Evolutionary conservation across 1,139 yeast species (phyloP), one percentile per base, ranked within the genome.

Genomic region (Ogataea hybrid): DNA sequence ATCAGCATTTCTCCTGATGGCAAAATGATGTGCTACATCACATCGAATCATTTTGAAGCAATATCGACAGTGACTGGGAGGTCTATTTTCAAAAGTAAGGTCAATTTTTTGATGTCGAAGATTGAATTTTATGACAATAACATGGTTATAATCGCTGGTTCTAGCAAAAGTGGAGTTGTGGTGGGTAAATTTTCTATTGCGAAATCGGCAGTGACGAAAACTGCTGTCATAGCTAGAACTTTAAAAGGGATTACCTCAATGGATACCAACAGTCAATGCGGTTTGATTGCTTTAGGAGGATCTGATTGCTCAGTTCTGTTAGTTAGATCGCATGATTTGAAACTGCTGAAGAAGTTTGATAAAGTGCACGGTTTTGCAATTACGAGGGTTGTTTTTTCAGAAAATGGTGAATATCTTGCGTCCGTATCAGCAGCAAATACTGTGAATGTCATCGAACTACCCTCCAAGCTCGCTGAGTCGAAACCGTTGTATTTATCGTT

Each of bases 361-460:
- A 75, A 82, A 47, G 80, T 83, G 37, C 97, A n/a, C n/a, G n/a
- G n/a, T n/a, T n/a, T n/a, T n/a, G 92, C 96, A 9, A 81, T 90
- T 40, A 90, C 97, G 0, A 73, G 78, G 38, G 77, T 87, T 9
- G 70, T 79, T 0, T 79, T 89, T 47, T 81, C 87, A 12, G 83
- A 87, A 8, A 75, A 79, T 53, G 89, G 92, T 11, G 67, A 75
- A 31, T 69, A 75, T 42, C 66, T 89, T 37, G 95, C 90, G 1
- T 77, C 90, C 12, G 84, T 82, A 0, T 84, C 95, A 35, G 95
- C 94, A 2, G 87, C 95, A 2, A 84, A 85, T 48, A 75, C 88
- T 1, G 75, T 89, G 30, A 78, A 74, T 50, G 79, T 88, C 6
- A 66, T 80, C 46, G 71, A 69, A 45, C 61, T 87, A 18, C 90